Base-by-base conservation (phyloP, 2,329 filamentous ascomycete genomes). In the Arthrobotrys entomopaga region DNA sequence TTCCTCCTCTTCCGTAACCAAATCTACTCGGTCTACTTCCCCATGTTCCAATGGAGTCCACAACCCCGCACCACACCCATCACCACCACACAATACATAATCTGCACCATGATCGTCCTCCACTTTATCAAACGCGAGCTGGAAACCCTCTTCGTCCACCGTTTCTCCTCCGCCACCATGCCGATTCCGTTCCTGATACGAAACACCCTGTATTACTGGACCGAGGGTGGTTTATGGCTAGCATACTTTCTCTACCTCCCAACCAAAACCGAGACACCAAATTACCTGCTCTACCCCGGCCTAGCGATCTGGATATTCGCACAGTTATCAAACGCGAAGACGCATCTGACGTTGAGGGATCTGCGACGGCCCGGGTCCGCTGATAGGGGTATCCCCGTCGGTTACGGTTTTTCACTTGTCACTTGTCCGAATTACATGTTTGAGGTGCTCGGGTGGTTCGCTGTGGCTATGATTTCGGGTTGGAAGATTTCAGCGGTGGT, bases 351-450 rank as follows among this genome's bases (percentile, higher is more conserved):
- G 63, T 86, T 99, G 22, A 88, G 90, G 26, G 86, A 87, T 75
- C 86, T 99, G 76, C 89, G 95, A 58, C 89, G 88, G 66, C 85
- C 87, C 0, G 93, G 93, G 65, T 91, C 90, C 77, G 94, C 91
- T 0, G 92, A 96, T 81, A 87, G 94, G 72, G 93, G 92, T 78
- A 96, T 99, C 76, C 95, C 95, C 0, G 85, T 85, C 67, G 95
- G 95, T 24, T 88, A 94, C 70, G 92, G 93, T 29, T 98, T 97
- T 82, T 85, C 84, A 77, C 83, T 91, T 40, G 94, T 99, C 60
- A 99, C 95, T 11, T 96, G 93, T 84, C 95, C 95, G 48, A 99
- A 99, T 84, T 99, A 99, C 84, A 88, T 96, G 84, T 98, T 96
- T 78, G 95, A 99, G 81, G 86, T 91, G 5, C 81, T 96, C 42